phyloP scores from a whole-genome alignment of 2,329 filamentous ascomycete genomes.

The Aspergillus costaricaensis region DNA sequence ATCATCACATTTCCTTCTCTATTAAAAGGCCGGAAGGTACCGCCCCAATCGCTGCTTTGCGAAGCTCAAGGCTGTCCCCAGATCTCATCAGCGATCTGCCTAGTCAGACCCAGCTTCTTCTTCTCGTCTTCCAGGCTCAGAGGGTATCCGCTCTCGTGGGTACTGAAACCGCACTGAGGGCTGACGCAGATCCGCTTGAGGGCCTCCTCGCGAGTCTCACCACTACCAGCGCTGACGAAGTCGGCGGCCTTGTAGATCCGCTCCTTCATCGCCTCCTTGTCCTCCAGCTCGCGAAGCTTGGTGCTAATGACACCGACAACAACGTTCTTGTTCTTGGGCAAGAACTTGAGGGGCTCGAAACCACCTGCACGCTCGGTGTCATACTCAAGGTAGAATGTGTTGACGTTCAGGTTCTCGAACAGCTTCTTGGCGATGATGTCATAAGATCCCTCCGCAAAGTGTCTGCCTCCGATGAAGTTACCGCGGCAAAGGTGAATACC shows the following conservation, averaged over 20 bases:
- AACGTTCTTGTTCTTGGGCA: slow-evolving; percentile 5
- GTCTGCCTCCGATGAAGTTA: slow-evolving; percentile 3
- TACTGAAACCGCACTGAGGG: slow-evolving; percentile 6
- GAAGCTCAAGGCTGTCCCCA: neutral
- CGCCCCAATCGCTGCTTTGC: neutral
- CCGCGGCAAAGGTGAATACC: slow-evolving; percentile 4
- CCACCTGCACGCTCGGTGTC: slow-evolving; percentile 5
- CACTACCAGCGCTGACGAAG: neutral
- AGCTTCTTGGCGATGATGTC: slow-evolving; percentile 6
- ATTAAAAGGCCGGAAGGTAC: neutral
- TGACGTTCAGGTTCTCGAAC: slow-evolving; percentile 1
- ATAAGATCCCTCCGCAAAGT: slow-evolving; percentile 3
- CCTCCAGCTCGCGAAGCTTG: slow-evolving; percentile 2
- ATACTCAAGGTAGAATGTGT: slow-evolving; percentile 7
- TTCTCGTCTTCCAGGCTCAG: neutral
- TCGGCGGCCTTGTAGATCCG: slow-evolving; percentile 1
- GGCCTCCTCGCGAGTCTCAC: slow-evolving; percentile 1
- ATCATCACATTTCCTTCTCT: neutral
- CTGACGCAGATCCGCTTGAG: slow-evolving; percentile 1
- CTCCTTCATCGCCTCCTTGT: slow-evolving; percentile 5
- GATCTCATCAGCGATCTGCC: slow-evolving; percentile 4
- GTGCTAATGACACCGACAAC: slow-evolving; percentile 5
- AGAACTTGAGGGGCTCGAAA: slow-evolving; percentile 1
- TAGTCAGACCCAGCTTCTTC: neutral
- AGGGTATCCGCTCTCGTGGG: slow-evolving; percentile 4